A percentile compares a stretch with the other conserved stretches of the same genome.
These are phyloP conservation scores for Phoenix dactylifera DNA, from an alignment of 176 grass and related monocot species.

Conservation along the genomic window DNA sequence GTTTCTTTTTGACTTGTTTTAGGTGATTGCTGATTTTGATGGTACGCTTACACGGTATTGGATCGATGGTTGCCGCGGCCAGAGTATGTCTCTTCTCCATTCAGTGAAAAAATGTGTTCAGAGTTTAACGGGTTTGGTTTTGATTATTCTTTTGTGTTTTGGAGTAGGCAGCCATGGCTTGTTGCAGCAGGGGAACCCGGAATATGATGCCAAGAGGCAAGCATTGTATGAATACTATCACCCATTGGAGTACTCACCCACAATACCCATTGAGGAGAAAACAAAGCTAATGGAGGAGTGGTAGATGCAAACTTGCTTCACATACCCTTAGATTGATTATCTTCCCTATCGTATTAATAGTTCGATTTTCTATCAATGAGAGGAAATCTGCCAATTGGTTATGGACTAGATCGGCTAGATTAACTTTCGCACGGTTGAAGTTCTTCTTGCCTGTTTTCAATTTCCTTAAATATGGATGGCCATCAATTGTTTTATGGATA, in stretches of 20 bases:
- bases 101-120: background rate
- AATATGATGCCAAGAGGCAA: constrained; percentile 77
- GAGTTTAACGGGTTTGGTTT: constrained; percentile 3
- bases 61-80: constrained; percentile 63
- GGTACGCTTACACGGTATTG: constrained; percentile 89
- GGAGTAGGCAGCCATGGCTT: constrained; percentile 65
- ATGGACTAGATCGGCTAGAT: too few relatives aligned
- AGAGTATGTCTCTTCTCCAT: constrained; percentile 40
- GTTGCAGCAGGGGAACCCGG: constrained; percentile 70
- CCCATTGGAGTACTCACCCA: constrained; percentile 71
- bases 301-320: constrained; percentile 1
- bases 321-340: too few relatives aligned
- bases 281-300: constrained; percentile 94
- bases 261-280: constrained; percentile 71
- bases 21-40: constrained; percentile 97
- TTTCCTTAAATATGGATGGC: too few relatives aligned
- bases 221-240: constrained; percentile 80
- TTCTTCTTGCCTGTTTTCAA: too few relatives aligned
- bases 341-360: too few relatives aligned
- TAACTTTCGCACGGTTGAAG: too few relatives aligned
- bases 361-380: too few relatives aligned
- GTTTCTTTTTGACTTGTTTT: background rate
- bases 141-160: constrained; percentile 1
- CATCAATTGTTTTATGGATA: too few relatives aligned
- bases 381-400: too few relatives aligned